Conservation (phyloP, 495 filamentous ascomycete species). For the Pyrenopolyporus hunteri region DNA sequence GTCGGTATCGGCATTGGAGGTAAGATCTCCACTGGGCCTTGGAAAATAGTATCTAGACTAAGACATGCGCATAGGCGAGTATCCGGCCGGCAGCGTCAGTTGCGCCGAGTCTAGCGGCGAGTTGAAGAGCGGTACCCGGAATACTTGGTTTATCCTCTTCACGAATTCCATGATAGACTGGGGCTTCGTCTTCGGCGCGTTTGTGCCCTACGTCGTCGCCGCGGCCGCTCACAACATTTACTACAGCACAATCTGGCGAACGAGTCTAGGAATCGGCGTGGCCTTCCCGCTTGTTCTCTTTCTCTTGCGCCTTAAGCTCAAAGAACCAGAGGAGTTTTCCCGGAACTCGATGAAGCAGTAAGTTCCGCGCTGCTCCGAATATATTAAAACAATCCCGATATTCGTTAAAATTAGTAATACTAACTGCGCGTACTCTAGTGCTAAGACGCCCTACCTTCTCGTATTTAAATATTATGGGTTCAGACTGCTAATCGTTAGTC, state of each 20-base stretch:
- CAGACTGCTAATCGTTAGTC: constrained; percentile 68
- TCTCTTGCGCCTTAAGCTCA: constrained; percentile 73
- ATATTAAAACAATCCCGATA: background rate
- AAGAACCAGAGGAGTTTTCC: constrained; percentile 85
- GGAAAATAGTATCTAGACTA: constrained; percentile 61
- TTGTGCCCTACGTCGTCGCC: constrained; percentile 74
- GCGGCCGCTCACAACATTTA: constrained; percentile 72
- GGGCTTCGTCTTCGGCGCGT: constrained; percentile 76
- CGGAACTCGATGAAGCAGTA: constrained; percentile 54
- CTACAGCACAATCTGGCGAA: constrained; percentile 75
- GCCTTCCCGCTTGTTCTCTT: constrained; percentile 79
- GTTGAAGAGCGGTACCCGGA: constrained; percentile 76
- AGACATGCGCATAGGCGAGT: constrained; percentile 72
- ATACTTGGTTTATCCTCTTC: constrained; percentile 92
- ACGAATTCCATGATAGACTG: constrained; percentile 89
- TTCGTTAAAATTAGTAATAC: background rate
- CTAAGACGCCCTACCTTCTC: constrained; percentile 62
- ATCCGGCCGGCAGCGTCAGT: constrained; percentile 86
- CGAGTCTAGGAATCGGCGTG: constrained; percentile 77
- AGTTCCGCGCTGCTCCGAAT: constrained; percentile 1
- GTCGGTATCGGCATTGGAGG: constrained; percentile 67
- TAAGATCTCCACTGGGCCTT: constrained; percentile 72
- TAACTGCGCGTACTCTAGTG: constrained; percentile 26
- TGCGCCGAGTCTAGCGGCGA: constrained; percentile 85
- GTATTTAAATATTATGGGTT: constrained; percentile 64